Evolutionary conservation across 2,329 filamentous ascomycete species (phyloP).

Genomic region (Acarospora socialis): DNA sequence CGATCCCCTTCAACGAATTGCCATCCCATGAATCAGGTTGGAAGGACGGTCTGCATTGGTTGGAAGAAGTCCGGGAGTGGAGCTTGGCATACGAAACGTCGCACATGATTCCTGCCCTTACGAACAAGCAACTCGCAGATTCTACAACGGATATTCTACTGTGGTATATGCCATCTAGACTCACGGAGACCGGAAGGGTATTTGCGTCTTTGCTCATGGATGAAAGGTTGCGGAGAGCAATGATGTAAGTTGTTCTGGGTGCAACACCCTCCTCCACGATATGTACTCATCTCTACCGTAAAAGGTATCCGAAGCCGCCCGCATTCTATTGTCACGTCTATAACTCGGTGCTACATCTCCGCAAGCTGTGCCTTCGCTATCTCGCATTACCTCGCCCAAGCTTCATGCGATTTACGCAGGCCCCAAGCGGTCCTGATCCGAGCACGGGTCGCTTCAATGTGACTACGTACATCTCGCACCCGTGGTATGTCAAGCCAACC

Average conservation of each 20-base stretch:
- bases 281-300: background rate
- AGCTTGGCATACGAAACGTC: conserved; percentile 42
- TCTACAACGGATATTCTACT: conserved; percentile 2
- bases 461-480: conserved; percentile 11
- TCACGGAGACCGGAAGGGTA: conserved; percentile 7
- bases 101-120: conserved; percentile 36
- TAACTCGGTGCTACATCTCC: conserved; percentile 6
- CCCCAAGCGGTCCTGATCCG: no score
- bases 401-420: background rate
- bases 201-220: conserved; percentile 11
- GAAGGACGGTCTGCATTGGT: conserved; percentile 38
- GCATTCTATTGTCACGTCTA: conserved; percentile 6
- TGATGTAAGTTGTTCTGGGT: conserved; percentile 14
- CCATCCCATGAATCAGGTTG: conserved; percentile 29
- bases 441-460: conserved; percentile 1
- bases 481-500: conserved; percentile 19
- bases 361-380: conserved; percentile 10
- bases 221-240: conserved; percentile 11
- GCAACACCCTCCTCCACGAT: no score
- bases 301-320: conserved; percentile 1
- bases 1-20: conserved; percentile 39
- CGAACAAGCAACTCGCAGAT: conserved; percentile 18
- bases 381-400: conserved; percentile 9
- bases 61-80: conserved; percentile 38
- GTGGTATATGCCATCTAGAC: conserved; percentile 5